Conservation (phyloP, 148 eudicot genomes). For the Rhododendron henanense region DNA sequence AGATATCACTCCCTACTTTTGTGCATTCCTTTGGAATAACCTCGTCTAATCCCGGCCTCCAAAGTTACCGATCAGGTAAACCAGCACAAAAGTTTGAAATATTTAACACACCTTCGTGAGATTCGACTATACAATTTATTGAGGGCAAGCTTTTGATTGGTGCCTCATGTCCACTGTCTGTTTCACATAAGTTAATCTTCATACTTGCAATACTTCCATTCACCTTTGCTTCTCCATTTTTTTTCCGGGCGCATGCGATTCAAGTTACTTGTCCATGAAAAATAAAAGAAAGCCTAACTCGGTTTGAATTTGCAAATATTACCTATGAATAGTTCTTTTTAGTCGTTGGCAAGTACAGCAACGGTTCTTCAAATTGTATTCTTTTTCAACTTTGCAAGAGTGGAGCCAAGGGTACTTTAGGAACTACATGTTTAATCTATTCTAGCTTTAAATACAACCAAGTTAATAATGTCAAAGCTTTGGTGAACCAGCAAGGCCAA, state of each 20-base stretch:
- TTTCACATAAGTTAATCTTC: not conserved
- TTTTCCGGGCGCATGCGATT: not conserved
- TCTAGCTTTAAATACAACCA: not conserved
- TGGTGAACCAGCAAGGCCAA: not conserved
- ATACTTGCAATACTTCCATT: not conserved
- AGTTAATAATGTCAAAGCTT: not conserved
- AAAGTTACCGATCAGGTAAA: not conserved
- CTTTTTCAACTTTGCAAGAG: not conserved
- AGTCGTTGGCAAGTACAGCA: not conserved
- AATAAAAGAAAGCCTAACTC: not conserved
- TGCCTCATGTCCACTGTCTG: not conserved
- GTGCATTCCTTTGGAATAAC: not conserved
- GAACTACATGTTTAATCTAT: not conserved
- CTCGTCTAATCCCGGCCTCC: not conserved
- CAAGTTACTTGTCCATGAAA: not conserved
- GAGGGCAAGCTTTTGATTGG: not conserved
- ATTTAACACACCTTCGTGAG: not conserved
- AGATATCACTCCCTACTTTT: not conserved
- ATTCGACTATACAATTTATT: not conserved
- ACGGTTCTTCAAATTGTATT: not conserved
- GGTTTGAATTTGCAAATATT: not conserved
- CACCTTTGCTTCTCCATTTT: not conserved
- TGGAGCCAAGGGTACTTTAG: not conserved
- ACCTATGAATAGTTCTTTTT: not conserved
- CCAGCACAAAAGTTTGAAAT: not conserved